Evolutionary conservation across 306 rosid species (phyloP).

Genomic region (Cotoneaster glaucophyllus): DNA sequence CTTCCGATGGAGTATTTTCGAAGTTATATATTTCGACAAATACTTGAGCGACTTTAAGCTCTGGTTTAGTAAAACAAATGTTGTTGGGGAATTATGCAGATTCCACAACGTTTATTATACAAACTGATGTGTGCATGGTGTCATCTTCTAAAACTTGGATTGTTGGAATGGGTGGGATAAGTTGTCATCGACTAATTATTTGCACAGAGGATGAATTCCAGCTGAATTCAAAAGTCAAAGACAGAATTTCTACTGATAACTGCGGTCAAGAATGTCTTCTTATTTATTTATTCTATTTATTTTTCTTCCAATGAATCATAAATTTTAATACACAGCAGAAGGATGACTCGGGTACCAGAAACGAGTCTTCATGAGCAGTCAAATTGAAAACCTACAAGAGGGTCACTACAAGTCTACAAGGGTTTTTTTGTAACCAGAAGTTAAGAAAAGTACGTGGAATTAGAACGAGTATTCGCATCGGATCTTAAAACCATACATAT

Average conservation of each 20-base stretch:
- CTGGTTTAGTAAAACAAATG: too few relatives aligned
- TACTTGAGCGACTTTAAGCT: too few relatives aligned
- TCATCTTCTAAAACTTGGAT: background rate
- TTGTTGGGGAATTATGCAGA: too few relatives aligned
- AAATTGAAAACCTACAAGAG: background rate
- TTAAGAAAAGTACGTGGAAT: too few relatives aligned
- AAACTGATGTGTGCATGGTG: background rate
- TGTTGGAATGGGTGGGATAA: background rate
- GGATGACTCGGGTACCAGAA: background rate
- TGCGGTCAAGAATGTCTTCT: background rate
- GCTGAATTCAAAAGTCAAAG: background rate
- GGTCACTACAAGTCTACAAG: too few relatives aligned
- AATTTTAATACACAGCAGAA: background rate
- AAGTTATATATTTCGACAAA: background rate
- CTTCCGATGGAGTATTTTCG: background rate
- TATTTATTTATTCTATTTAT: background rate
- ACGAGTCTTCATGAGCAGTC: background rate
- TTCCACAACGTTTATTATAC: background rate
- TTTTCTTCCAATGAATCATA: background rate
- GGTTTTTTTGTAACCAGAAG: too few relatives aligned
- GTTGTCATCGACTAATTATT: background rate
- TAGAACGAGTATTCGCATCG: too few relatives aligned
- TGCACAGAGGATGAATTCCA: background rate
- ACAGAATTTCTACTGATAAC: background rate
- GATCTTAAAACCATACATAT: too few relatives aligned